Conservation (phyloP, 768 basidiomycete genomes). For the Omphalotus guepiniiformis region DNA sequence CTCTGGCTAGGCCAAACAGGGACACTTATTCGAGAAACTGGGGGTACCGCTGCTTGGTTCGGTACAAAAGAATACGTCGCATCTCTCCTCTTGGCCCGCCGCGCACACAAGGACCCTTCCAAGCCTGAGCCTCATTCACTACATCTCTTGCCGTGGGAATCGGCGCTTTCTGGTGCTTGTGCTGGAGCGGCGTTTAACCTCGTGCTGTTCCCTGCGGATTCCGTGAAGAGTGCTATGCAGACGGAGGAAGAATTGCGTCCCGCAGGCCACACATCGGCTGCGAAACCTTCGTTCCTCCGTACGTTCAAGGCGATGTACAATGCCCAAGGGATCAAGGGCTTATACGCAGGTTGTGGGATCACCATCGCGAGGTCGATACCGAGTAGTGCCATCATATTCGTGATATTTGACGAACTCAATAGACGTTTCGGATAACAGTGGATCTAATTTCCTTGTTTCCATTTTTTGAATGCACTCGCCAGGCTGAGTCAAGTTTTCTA, state of each 20-base stretch:
- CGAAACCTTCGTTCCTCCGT: slow-evolving; percentile 35
- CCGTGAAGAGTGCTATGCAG: slow-evolving; percentile 87
- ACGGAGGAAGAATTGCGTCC: slow-evolving; percentile 86
- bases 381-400: slow-evolving; percentile 88
- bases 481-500: no score
- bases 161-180: slow-evolving; percentile 72
- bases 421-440: slow-evolving; percentile 46
- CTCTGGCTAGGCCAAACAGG: slow-evolving; percentile 98
- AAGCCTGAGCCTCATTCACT: background rate
- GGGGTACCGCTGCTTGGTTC: slow-evolving; percentile 91
- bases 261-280: slow-evolving; percentile 4
- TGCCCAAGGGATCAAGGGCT: slow-evolving; percentile 71
- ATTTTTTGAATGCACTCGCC: no score
- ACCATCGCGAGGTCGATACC: slow-evolving; percentile 83
- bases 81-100: slow-evolving; percentile 50
- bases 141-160: slow-evolving; percentile 60
- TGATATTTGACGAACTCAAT: slow-evolving; percentile 82
- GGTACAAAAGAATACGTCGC: slow-evolving; percentile 78
- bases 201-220: slow-evolving; percentile 86
- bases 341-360: slow-evolving; percentile 93
- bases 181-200: slow-evolving; percentile 80
- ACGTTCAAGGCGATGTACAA: slow-evolving; percentile 69
- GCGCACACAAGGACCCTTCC: slow-evolving; percentile 13
- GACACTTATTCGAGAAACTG: slow-evolving; percentile 89
- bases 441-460: background rate